Evolutionary conservation across 106 monocot species (phyloP).

Genomic region (Dendrobium nobile): DNA sequence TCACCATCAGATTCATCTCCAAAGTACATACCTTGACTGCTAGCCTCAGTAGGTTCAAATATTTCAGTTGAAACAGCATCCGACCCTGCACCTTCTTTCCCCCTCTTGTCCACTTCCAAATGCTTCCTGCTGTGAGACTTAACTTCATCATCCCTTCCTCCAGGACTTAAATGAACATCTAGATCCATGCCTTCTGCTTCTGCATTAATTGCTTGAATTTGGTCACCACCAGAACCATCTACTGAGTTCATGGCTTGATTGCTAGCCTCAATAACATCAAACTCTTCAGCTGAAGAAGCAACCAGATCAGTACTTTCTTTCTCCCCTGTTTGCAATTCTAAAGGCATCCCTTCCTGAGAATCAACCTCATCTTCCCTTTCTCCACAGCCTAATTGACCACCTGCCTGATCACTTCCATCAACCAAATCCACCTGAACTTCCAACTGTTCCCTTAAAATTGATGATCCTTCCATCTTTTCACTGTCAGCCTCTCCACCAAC

Average conservation of each 20-base stretch:
- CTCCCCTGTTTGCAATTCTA: not conserved
- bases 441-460: not conserved
- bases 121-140: not conserved
- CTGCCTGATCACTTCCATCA: not conserved
- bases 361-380: not conserved
- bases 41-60: not conserved
- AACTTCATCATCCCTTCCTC: not conserved
- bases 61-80: not conserved
- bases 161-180: slow-evolving; percentile 1
- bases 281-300: not conserved
- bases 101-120: not conserved
- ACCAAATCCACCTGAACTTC: not conserved
- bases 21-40: not conserved
- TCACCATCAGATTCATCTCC: not conserved
- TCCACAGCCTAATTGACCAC: not conserved
- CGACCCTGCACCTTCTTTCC: not conserved
- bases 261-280: not conserved
- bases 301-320: not conserved
- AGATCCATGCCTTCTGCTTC: not conserved
- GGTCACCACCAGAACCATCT: not conserved
- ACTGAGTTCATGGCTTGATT: not conserved
- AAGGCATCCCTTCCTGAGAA: not conserved
- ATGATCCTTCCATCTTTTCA: not conserved
- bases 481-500: not conserved
- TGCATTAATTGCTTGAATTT: not conserved